A percentile compares a stretch with the other conserved stretches of the same genome.
These are phyloP conservation scores for Panaeolus cyanescens DNA, from an alignment of 768 basidiomycete species.

Conservation along the genomic window DNA sequence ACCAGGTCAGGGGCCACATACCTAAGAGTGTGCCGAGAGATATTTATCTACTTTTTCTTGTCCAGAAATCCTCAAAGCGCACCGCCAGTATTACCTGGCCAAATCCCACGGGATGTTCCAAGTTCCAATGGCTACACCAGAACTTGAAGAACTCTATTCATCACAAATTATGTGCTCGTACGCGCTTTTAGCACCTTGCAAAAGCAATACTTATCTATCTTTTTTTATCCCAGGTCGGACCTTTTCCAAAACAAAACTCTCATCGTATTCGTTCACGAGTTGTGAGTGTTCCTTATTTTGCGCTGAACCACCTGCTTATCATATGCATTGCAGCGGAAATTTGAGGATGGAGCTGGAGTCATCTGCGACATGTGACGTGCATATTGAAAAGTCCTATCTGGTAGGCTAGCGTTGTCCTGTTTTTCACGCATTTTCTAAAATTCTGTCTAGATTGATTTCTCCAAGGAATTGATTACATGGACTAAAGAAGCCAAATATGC, in stretches of 20 bases:
- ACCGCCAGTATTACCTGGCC: constrained; percentile 84
- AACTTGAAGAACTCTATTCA: constrained; percentile 72
- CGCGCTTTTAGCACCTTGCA: constrained; percentile 27
- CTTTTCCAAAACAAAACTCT: constrained; percentile 77
- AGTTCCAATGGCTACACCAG: constrained; percentile 70
- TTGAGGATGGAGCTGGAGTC: constrained; percentile 82
- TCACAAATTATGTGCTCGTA: constrained; percentile 91
- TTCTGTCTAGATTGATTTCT: constrained; percentile 75
- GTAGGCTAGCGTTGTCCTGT: constrained; percentile 39
- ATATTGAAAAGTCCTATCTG: constrained; percentile 82
- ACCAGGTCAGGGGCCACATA: constrained; percentile 47
- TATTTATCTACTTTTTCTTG: not conserved
- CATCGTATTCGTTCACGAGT: constrained; percentile 91
- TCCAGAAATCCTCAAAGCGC: constrained; percentile 83
- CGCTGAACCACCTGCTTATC: not conserved
- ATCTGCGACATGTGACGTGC: constrained; percentile 68
- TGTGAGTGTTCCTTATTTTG: constrained; percentile 54
- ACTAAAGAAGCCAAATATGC: constrained; percentile 64
- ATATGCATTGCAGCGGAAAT: constrained; percentile 69
- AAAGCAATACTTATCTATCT: constrained; percentile 1
- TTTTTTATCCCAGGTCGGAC: constrained; percentile 54
- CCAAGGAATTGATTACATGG: constrained; percentile 81
- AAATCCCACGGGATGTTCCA: constrained; percentile 77
- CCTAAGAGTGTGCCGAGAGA: not conserved
- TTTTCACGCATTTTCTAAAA: not conserved